Conservation (phyloP, 2,329 filamentous ascomycete species). For the Pyrenophora graminea region DNA sequence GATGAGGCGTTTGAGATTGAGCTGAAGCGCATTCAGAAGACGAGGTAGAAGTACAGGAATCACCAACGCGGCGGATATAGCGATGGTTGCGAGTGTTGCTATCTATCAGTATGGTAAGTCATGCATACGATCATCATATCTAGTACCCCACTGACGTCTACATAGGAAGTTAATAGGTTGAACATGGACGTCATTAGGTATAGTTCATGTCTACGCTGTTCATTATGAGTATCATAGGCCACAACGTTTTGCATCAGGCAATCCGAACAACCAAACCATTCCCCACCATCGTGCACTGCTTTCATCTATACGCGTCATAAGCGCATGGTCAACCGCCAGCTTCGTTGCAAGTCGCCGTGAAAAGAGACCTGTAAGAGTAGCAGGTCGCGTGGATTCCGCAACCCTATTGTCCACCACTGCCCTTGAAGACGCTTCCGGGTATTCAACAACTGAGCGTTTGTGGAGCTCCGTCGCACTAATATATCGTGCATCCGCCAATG, state of each 20-base stretch:
- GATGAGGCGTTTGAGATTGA: too few species aligned
- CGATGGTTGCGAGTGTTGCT: too few species aligned
- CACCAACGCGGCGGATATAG: too few species aligned
- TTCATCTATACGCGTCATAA: constrained; percentile 15
- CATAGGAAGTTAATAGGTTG: too few species aligned
- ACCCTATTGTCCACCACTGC: neutral
- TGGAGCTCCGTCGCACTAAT: constrained; percentile 19
- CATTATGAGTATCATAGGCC: too few species aligned
- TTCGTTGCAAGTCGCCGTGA: neutral
- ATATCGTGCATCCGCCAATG: constrained; percentile 4
- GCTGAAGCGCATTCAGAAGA: too few species aligned
- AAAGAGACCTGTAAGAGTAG: constrained; percentile 1
- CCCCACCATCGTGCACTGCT: constrained; percentile 12
- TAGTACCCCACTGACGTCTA: too few species aligned
- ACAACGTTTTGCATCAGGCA: neutral
- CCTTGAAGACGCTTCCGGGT: constrained; percentile 4
- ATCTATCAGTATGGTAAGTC: too few species aligned
- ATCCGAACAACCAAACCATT: constrained; percentile 19
- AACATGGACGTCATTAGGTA: too few species aligned
- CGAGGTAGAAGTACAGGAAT: too few species aligned
- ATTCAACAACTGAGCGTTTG: constrained; percentile 12
- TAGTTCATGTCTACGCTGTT: too few species aligned
- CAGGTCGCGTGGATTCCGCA: neutral
- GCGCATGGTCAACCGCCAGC: neutral
- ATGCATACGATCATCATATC: too few species aligned